Base-by-base conservation (phyloP, 75 land plant genomes). In the Larix kaempferi region DNA sequence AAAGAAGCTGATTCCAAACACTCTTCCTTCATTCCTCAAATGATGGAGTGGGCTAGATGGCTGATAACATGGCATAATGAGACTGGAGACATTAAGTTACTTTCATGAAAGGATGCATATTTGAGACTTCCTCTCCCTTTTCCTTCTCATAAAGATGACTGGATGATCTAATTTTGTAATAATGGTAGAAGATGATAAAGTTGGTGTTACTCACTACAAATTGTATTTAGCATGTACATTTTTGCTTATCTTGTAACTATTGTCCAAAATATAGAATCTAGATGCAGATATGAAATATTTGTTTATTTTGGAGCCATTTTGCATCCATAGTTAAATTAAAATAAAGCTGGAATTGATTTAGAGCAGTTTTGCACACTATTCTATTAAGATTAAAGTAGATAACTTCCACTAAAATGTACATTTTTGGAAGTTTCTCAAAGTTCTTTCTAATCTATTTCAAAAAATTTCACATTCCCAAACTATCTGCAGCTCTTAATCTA, bases 151-250 rank as follows among this genome's bases (percentile, higher is more conserved):
- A 84, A 84, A 22, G 82, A 87, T 29, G 90, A 80, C 64, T 94
- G 44, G 89, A 94, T 66, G 93, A 90, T 75, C 97, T 97, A 67
- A 77, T 94, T 17, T 94, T 89, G 84, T 96, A 72, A 89, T 96
- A 58, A 74, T 90, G 81, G 72, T 94, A 74, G 93, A 92, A 80
- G 88, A 92, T 80, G 91, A 94, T 2, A 90, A 91, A 90, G 94
- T 90, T 3, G n/a, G n/a, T n/a, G n/a, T n/a, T n/a, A n/a, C n/a
- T n/a, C n/a, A 25, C 44, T 78, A 80, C 57, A 17, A 16, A 21
- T 6, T 33, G 14, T 66, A 35, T 35, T 66, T 4, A 35, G 11
- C 10, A 25, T 15, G 27, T 39, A 17, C n/a, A 66, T 15, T 66
- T 66, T 5, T 15, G 71, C 44, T 33, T 35, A 19, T 16, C 35